Base-by-base conservation (phyloP, 176 grass and related monocot genomes). In the Melocanna baccifera region DNA sequence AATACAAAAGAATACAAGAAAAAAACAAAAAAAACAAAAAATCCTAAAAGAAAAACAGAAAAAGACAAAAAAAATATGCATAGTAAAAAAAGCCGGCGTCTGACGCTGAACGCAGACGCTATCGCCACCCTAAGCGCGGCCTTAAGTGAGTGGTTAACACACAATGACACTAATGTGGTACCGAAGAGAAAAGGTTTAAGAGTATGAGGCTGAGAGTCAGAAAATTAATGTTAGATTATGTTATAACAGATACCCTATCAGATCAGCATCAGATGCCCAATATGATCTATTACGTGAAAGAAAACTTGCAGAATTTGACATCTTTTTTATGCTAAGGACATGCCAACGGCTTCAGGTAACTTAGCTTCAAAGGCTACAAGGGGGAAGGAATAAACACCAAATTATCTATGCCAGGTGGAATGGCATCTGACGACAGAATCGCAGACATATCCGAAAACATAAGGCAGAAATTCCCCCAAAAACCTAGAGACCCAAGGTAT, bases 231-330 rank as follows among this genome's bases (percentile, higher is more conserved):
- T 68, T 81, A 9, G 36, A 72, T 73, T 70, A 83, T 52, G 72
- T 71, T 20, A 66, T 8, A 41, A 61, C 67, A 71, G 67, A 80
- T 76, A 62, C 30, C 62, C 47, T 69, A 53, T 79, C 87, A 90
- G 79, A 65, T 86, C 67, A 84, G 75, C 71, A 52, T 46, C 43
- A 28, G 46, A 69, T 83, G 79, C 56, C 65, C 4, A 22, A 22
- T 19, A 45, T 18, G 18, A 13, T 14, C 76, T 69, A 41, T 56
- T 51, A 41, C 41, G 32, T 14, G 6, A 87, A 71, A 69, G 42
- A 87, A 61, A 77, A 12, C 6, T 32, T 40, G 51, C 51, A 14
- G 23, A 40, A 73, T 85, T 23, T 67, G 47, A 45, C 72, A 85
- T 23, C 58, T n/a, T 71, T 8, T 77, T 4, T 25, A 48, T 39